phyloP scores from a whole-genome alignment of 176 grass and related monocot species.

The Oryza rufipogon region DNA sequence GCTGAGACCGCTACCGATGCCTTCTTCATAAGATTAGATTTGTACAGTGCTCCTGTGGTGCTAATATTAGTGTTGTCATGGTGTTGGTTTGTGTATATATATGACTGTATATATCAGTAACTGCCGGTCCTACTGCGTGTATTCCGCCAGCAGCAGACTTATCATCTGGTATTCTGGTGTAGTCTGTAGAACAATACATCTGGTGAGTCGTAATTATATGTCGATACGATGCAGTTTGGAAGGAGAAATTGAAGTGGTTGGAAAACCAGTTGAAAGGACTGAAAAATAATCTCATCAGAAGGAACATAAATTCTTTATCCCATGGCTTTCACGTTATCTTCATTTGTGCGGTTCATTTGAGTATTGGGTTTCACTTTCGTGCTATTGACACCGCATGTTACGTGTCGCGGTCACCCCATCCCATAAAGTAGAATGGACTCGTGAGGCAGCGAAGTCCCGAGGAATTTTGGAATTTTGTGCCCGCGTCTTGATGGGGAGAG shows the following conservation, averaged over 20 bases:
- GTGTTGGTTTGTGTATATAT: constrained; percentile 49
- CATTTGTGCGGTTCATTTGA: constrained; percentile 1
- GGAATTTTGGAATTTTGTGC: not conserved
- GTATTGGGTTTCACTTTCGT: not conserved
- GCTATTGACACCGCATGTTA: constrained; percentile 12
- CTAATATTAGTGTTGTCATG: constrained; percentile 36
- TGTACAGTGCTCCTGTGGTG: constrained; percentile 58
- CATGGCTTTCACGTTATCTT: constrained; percentile 14
- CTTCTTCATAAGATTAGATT: constrained; percentile 51
- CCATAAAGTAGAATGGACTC: constrained; percentile 36
- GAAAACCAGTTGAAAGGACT: not conserved
- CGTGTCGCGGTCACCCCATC: constrained; percentile 25
- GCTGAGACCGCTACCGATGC: constrained; percentile 43
- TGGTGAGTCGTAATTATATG: constrained; percentile 34
- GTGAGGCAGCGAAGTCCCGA: constrained; percentile 30
- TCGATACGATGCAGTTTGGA: constrained; percentile 34
- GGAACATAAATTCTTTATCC: not conserved
- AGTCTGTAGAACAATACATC: constrained; percentile 27
- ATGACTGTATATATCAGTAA: constrained; percentile 56
- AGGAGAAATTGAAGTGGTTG: constrained; percentile 25
- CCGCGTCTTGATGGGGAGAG: not conserved
- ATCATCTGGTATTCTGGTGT: constrained; percentile 25
- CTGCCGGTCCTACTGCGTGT: constrained; percentile 28
- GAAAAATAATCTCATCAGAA: not conserved
- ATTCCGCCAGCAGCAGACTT: constrained; percentile 40